A percentile compares a stretch with the other conserved stretches of the same genome.
Evolutionary conservation across 2,329 filamentous ascomycete genomes (phyloP).

Genomic region (Ascochyta clinopodiicola): DNA sequence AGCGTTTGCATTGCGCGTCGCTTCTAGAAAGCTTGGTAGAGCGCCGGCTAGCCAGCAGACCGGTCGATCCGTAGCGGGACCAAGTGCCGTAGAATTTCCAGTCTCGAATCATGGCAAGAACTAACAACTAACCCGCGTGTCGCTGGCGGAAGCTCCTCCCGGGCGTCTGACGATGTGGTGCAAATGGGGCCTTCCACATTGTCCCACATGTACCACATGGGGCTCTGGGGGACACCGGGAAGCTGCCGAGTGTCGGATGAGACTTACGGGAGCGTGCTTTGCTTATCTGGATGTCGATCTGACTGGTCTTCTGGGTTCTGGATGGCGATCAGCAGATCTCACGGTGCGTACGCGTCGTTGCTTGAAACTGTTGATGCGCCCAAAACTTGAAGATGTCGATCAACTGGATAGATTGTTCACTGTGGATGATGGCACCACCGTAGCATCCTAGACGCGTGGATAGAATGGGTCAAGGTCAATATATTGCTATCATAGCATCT

Average conservation of each 20-base stretch:
- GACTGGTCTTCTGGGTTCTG: not conserved
- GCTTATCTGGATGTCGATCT: not conserved
- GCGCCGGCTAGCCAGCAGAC: not conserved
- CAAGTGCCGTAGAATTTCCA: not conserved
- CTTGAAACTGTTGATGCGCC: slow-evolving; percentile 5
- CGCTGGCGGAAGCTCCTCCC: not conserved
- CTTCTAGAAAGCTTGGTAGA: not conserved
- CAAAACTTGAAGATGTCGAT: slow-evolving; percentile 3
- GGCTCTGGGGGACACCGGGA: not conserved
- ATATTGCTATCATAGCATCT: no score
- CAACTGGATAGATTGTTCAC: not conserved
- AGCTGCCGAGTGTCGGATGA: not conserved
- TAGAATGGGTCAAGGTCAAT: no score
- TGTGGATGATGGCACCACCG: not conserved
- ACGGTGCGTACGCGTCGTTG: slow-evolving; percentile 1
- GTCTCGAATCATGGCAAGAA: not conserved
- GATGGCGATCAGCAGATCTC: slow-evolving; percentile 1
- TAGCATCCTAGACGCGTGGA: not conserved
- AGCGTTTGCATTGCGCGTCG: not conserved
- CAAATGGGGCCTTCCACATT: not conserved
- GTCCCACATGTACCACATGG: slow-evolving; percentile 15
- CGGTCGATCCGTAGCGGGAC: not conserved
- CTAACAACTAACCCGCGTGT: not conserved
- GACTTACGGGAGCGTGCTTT: not conserved
- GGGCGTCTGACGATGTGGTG: slow-evolving; percentile 11